Base-by-base conservation (phyloP, 192 early-diverging fungal genomes). In the Coemansia sp. region DNA sequence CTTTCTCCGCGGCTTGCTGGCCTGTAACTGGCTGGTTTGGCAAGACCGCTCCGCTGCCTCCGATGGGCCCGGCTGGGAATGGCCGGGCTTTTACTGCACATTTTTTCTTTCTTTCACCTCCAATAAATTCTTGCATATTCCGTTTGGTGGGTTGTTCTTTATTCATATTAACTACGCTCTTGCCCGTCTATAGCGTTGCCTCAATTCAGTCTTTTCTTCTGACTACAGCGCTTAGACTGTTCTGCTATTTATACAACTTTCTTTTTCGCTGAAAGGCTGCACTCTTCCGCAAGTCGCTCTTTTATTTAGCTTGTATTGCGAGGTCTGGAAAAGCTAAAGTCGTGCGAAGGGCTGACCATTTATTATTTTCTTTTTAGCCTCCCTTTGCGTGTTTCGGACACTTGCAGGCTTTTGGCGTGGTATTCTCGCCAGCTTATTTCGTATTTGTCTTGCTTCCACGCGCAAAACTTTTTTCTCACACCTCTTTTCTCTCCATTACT, bases 401-500 rank as follows among this genome's bases (percentile, higher is more conserved):
- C 53, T 56, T 32, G 55, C 35, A 11, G 29, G 35, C n/a, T 49
- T 49, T 49, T 49, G 17, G 55, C 35, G 55, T 57, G 55, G 55
- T 57, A 21, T 57, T 43, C 15, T 43, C 41, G 10, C 15, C 41
- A 43, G 12, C 5, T 15, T 43, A 43, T n/a, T 43, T 43, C 12
- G 41, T 43, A n/a, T 43, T 43, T 57, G 55, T 57, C 55, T 57
- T 35, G 55, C 55, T 57, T 57, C 27, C 55, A 57, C 55, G 55
- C 55, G 55, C 55, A 37, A 49, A 55, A 37, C 55, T 57, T 63
- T 54, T 54, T 54, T 61, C 47, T 50, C 49, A 39, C 51, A 37
- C 37, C 35, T 24, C 19, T 60, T 37, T 60, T 59, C 39, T 64
- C 56, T 57, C 7, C 51, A 24, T 53, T 53, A 25, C 41, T 59